Evolutionary conservation across 2,329 filamentous ascomycete genomes (phyloP), one percentile per base, ranked within the genome.

Genomic region (Phaeosphaeria sp.): DNA sequence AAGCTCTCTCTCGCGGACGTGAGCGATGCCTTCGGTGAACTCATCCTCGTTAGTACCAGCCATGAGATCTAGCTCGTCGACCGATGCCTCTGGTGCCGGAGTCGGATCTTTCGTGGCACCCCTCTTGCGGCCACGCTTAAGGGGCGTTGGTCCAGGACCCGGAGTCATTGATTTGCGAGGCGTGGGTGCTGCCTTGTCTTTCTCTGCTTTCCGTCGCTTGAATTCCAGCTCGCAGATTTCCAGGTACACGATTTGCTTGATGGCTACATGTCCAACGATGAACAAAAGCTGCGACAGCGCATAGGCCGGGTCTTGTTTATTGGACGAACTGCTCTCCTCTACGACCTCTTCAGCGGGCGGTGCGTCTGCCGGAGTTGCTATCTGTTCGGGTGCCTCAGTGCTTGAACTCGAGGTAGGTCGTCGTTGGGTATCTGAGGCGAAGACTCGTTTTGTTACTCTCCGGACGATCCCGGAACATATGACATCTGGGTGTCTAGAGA

Each of bases 141-240:
- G 62, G 3, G 78, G 73, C 8, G 75, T 74, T 25, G 72, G 63
- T 17, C 68, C 70, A 9, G 22, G 24, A 15, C 62, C 60, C 2
- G 72, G 49, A 6, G 65, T 60, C 20, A 70, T 59, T 1, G 77
- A 78, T 64, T 77, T 69, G 57, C 73, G 64, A 40, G 68, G 65
- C 21, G 65, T 63, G 3, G 72, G 65, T n/a, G 75, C 63, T 51
- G 79, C 79, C 57, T 93, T 92, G 58, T 95, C 92, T 67, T 93
- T 92, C 59, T 95, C 92, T 42, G 91, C 90, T 82, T 99, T 99
- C 65, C 94, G 87, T 53, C 94, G 91, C 82, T 99, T 99, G 79
- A 99, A 99, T 77, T 99, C 95, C 49, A 95, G 87, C 74, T 99
- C 95, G 75, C 93, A 97, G n/a, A 98, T 84, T 71, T 99, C 95